Base-by-base conservation (phyloP, 2,329 filamentous ascomycete species). In the Dactylonectria estremocensis region DNA sequence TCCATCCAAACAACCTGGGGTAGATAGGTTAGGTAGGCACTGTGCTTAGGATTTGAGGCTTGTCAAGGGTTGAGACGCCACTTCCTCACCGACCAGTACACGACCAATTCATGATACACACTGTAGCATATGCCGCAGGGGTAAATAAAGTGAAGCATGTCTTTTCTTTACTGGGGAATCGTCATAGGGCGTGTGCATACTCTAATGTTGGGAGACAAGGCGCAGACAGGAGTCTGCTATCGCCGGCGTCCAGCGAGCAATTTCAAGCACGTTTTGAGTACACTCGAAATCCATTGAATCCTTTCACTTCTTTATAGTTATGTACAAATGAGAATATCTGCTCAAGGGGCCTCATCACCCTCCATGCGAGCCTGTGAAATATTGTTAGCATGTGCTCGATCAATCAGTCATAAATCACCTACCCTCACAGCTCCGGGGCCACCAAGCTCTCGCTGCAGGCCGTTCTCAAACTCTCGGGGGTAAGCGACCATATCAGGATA, bases 381-480 rank as follows among this genome's bases (percentile, higher is more conserved):
- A 5, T 45, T 14, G 67, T 76, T 69, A 77, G 74, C 55, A 71
- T 48, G 33, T 8, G n/a, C 13, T 64, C 10, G 48, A 53, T 13
- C 11, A 9, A 35, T n/a, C 24, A 24, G 28, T 33, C 22, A 35
- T 28, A 49, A 16, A n/a, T 55, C 16, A 86, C 92, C 82, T 84
- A 94, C 93, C 82, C 88, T 85, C 60, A 90, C 68, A 64, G 91
- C 91, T 76, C 88, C 88, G 31, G 89, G 80, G 10, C 93, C 93
- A 68, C 93, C 93, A 67, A 96, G 83, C 79, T 95, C 93, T 77
- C 87, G 87, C 80, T 94, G 89, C 70, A 96, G 80, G 22, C 93
- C 93, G 70, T 87, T 90, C 76, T 91, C 89, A 77, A 91, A 96
- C 74, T 92, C 91, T 67, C 90, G 88, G 10, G 93, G 92, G 70